Conservation (phyloP, 2,329 filamentous ascomycete genomes). For the Didymella sp. region DNA sequence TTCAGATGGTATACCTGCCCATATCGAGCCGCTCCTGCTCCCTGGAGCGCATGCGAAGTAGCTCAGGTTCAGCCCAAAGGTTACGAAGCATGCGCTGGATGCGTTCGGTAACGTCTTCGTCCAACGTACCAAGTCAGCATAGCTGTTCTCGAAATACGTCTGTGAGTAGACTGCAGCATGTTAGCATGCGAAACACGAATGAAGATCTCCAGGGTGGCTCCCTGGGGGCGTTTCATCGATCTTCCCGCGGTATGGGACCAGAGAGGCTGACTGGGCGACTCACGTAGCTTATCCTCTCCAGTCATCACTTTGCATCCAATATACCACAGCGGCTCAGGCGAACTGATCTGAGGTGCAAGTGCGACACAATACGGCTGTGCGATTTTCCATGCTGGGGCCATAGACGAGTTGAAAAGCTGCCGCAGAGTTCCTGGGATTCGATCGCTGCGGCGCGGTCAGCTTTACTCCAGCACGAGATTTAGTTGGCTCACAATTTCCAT, state of each 20-base stretch:
- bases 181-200: conserved; percentile 19
- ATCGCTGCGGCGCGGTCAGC: conserved; percentile 38
- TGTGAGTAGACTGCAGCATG: conserved; percentile 40
- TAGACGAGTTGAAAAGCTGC: conserved; percentile 44
- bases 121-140: conserved; percentile 42
- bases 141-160: conserved; percentile 40
- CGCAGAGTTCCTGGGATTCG: conserved; percentile 44
- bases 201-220: no score
- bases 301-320: conserved; percentile 41
- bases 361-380: conserved; percentile 45
- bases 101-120: conserved; percentile 38
- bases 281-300: conserved; percentile 48
- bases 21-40: conserved; percentile 41
- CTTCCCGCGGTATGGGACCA: conserved; percentile 2
- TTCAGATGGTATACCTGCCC: conserved; percentile 43
- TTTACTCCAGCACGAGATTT: not conserved
- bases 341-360: conserved; percentile 39
- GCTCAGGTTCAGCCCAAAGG: conserved; percentile 40
- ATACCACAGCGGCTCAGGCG: conserved; percentile 45
- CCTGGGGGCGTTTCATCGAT: conserved; percentile 7
- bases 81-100: conserved; percentile 40
- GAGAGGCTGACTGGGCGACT: conserved; percentile 24
- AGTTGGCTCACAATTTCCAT: conserved; percentile 45
- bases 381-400: conserved; percentile 43
- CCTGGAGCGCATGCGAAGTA: conserved; percentile 45